Base-by-base conservation (phyloP, 116 monocot species). In the Zostera marina region DNA sequence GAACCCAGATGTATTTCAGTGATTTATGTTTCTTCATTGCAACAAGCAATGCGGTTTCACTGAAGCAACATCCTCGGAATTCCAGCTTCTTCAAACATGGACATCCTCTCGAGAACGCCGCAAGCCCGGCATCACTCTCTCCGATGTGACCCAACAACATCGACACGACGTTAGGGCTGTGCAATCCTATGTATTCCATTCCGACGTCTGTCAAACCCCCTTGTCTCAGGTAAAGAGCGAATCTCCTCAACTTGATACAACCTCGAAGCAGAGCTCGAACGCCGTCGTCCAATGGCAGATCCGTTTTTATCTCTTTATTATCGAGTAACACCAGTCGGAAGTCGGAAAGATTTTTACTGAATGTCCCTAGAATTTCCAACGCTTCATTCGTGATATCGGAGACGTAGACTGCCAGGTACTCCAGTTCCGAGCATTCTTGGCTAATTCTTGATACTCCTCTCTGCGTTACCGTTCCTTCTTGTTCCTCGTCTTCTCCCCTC, bases 331-430 rank as follows among this genome's bases (percentile, higher is more conserved):
- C 96, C 2, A 96, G 64, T 10, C 96, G 77, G 59, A 96, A 96
- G 72, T 96, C 96, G 38, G 64, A 64, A 0, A 96, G 73, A 26
- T 82, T 96, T 66, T 80, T 85, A 70, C 82, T 60, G 66, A 59
- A 60, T 4, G 79, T 75, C 25, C 89, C 89, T 11, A 96, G 11
- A n/a, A 64, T 48, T 42, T 82, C 85, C 2, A 96, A 56, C n/a
- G 96, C 96, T 6, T 79, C 71, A 69, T 96, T 96, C 11, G 75
- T 82, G 51, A 96, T 96, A 53, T 96, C 96, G 2, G 81, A 85
- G 2, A 96, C 85, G 56, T 96, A 85, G 17, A 85, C 67, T 9
- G 89, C 89, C 8, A 85, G 66, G 51, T 96, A 84, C 66, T 82
- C 82, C 46, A 96, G 57, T 15, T 78, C 75, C n/a, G 64, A 72